These are phyloP conservation scores for Jackrogersella multiformis DNA, from an alignment of 495 filamentous ascomycete genomes.

Conservation along the genomic window DNA sequence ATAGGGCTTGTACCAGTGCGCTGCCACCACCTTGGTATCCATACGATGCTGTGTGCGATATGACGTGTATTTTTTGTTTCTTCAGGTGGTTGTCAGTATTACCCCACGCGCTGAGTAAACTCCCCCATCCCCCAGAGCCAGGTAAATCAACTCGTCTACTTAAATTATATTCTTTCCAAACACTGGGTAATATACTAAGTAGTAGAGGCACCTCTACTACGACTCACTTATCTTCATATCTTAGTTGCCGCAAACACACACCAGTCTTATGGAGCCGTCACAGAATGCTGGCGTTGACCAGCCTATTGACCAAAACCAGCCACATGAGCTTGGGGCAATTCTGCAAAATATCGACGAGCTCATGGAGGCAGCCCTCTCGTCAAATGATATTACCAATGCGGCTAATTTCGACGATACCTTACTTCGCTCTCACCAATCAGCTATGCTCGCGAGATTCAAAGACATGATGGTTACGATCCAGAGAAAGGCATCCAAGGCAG, in stretches of 20 bases:
- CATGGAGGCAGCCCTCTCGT: neutral
- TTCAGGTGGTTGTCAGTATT: neutral
- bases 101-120: neutral
- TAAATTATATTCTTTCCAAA: too few species aligned
- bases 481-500: slow-evolving; percentile 20
- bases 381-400: neutral
- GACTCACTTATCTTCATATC: too few species aligned
- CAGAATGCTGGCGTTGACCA: neutral
- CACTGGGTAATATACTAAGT: too few species aligned
- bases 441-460: slow-evolving; percentile 19
- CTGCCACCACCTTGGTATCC: too few species aligned
- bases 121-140: neutral
- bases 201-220: too few species aligned
- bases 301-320: neutral
- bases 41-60: neutral
- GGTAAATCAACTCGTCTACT: too few species aligned
- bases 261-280: neutral
- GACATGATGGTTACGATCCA: slow-evolving; percentile 19
- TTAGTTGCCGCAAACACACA: neutral
- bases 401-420: neutral
- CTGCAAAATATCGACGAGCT: slow-evolving; percentile 26
- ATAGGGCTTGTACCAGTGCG: too few species aligned
- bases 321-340: slow-evolving; percentile 5
- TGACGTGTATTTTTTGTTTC: neutral
- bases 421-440: slow-evolving; percentile 3